These are phyloP conservation scores for Chalciporus piperatus DNA, from an alignment of 768 basidiomycete genomes.

Conservation along the genomic window DNA sequence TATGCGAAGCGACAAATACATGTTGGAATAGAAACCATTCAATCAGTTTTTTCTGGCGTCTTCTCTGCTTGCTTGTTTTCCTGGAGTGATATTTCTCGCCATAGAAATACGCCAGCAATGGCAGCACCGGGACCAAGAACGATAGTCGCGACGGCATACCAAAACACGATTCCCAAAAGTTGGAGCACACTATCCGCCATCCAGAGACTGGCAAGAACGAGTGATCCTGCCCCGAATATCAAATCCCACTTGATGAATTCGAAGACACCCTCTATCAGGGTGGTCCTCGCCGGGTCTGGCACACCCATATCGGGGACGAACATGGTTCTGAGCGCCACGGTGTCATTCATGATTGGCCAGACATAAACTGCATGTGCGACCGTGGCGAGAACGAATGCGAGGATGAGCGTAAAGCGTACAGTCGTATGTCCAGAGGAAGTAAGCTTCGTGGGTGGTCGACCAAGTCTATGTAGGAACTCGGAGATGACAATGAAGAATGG, in stretches of 20 bases:
- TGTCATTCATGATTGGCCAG: constrained; percentile 12
- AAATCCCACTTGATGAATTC: constrained; percentile 54
- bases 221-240: constrained; percentile 37
- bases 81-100: constrained; percentile 43
- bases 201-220: constrained; percentile 49
- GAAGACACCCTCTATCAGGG: constrained; percentile 18
- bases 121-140: constrained; percentile 52
- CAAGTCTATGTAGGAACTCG: constrained; percentile 35
- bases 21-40: not conserved
- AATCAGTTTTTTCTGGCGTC: constrained; percentile 1
- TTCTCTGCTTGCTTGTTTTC: not conserved
- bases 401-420: constrained; percentile 13
- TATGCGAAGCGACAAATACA: not conserved
- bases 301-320: constrained; percentile 13
- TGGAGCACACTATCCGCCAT: constrained; percentile 37
- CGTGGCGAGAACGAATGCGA: constrained; percentile 20
- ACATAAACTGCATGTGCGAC: constrained; percentile 26
- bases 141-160: constrained; percentile 42
- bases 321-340: constrained; percentile 1
- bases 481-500: constrained; percentile 48
- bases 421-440: constrained; percentile 20
- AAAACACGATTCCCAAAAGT: constrained; percentile 35
- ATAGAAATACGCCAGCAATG: constrained; percentile 44
- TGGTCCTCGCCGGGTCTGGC: not conserved
- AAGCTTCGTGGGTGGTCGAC: constrained; percentile 30